Conservation (phyloP, 2,329 filamentous ascomycete species). For the Gaeumannomyces sp. region DNA sequence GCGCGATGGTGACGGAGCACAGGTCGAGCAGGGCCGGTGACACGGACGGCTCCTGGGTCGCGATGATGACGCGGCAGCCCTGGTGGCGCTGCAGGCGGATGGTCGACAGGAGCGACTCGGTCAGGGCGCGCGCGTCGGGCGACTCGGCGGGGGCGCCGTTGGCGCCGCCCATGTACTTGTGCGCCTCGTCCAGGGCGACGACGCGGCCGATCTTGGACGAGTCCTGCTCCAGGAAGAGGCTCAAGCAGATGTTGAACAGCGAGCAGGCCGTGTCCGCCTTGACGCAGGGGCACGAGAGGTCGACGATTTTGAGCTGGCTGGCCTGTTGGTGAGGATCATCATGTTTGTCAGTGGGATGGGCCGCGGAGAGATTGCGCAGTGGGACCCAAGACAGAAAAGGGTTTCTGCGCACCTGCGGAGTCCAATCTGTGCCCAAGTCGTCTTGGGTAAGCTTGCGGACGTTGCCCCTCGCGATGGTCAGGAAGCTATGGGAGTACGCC, state of each 20-base stretch:
- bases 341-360: not conserved
- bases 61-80: slow-evolving; percentile 60
- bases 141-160: slow-evolving; percentile 31
- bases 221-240: slow-evolving; percentile 55
- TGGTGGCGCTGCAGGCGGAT: slow-evolving; percentile 68
- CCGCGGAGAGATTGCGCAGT: not conserved
- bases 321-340: slow-evolving; percentile 14
- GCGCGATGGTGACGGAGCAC: slow-evolving; percentile 65
- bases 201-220: slow-evolving; percentile 43
- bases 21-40: slow-evolving; percentile 63
- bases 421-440: slow-evolving; percentile 23
- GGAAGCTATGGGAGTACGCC: slow-evolving; percentile 11
- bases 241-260: slow-evolving; percentile 66
- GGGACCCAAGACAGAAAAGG: not conserved
- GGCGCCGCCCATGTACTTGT: slow-evolving; percentile 58
- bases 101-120: slow-evolving; percentile 52
- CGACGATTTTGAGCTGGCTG: slow-evolving; percentile 36
- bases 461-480: slow-evolving; percentile 10
- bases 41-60: slow-evolving; percentile 72
- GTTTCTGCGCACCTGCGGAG: slow-evolving; percentile 17
- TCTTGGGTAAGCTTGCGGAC: slow-evolving; percentile 1
- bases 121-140: slow-evolving; percentile 50
- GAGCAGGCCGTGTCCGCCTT: slow-evolving; percentile 60
- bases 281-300: slow-evolving; percentile 68
- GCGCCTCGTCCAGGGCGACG: slow-evolving; percentile 69